Conservation (phyloP, 176 grass and related monocot genomes). For the Chrysopogon serrulatus region DNA sequence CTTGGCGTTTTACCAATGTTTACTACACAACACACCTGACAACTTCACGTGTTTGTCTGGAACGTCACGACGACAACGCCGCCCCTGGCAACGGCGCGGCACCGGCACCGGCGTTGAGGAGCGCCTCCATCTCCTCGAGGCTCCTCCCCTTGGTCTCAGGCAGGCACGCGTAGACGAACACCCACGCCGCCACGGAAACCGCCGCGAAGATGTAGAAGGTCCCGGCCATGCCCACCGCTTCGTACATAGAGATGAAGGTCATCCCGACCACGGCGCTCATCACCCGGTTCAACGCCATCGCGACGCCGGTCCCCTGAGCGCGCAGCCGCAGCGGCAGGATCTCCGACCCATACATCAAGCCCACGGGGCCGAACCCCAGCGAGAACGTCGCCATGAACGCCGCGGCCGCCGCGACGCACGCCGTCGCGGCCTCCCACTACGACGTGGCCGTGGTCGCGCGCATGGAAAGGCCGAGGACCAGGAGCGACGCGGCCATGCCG, state of each 20-base stretch:
- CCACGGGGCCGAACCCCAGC: constrained; percentile 49
- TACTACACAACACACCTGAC: neutral
- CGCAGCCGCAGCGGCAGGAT: too few species aligned
- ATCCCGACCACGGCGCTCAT: constrained; percentile 48
- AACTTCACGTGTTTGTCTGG: neutral
- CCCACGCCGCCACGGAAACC: constrained; percentile 8
- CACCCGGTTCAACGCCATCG: constrained; percentile 47
- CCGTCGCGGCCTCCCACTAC: constrained; percentile 2
- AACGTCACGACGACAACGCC: neutral
- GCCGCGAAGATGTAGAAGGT: constrained; percentile 65
- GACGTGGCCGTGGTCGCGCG: neutral
- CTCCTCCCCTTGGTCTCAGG: constrained; percentile 67
- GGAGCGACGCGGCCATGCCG: too few species aligned
- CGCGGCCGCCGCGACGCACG: constrained; percentile 18
- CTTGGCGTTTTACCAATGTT: neutral
- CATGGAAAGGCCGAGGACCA: constrained; percentile 18
- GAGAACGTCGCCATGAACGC: constrained; percentile 53
- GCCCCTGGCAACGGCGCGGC: neutral
- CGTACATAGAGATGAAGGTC: constrained; percentile 53
- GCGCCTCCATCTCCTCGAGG: constrained; percentile 65
- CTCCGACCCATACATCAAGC: constrained; percentile 55
- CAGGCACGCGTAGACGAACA: constrained; percentile 53
- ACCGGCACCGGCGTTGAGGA: constrained; percentile 29
- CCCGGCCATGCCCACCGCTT: constrained; percentile 36
- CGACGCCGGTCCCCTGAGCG: constrained; percentile 39